Evolutionary conservation across 2,329 filamentous ascomycete species (phyloP), one percentile per base, ranked within the genome.

Genomic region (Microdochium bolleyi): DNA sequence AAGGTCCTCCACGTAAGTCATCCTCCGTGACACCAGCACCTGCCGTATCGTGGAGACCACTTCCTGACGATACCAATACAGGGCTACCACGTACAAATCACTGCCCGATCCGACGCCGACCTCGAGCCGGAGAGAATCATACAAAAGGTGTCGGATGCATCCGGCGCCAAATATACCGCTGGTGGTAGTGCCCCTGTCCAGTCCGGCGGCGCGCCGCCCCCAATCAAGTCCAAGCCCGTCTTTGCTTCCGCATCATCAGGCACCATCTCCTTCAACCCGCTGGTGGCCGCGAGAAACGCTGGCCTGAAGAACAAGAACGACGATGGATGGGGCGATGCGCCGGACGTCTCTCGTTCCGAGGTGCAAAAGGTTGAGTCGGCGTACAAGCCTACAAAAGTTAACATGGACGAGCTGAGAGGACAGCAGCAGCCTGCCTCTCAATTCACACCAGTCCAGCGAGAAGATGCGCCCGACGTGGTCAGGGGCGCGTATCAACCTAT

Each of bases 281-380:
- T 91, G 30, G 72, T 83, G 16, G 82, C 83, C 38, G 80, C 83
- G 46, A 80, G 88, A 56, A 79, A 83, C 72, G 80, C 71, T 68
- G 80, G 61, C 68, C 73, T 58, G 65, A 73, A 50, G 64, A 74
- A 61, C 73, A 81, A 59, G 74, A 75, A 96, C 64, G 82, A 83
- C 34, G 94, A 99, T 70, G 94, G 94, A 50, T 99, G 94, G 94
- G 94, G 94, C 53, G 94, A 99, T 77, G 94, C 94, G 3, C 94
- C 94, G n/a, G 89, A 83, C 16, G 83, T 96, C 48, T 91, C 89
- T 49, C 82, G 94, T 63, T 88, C 85, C 51, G 83, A 96, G 69
- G 75, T 99, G 30, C 88, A 97, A 69, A 97, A 94, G 73, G 94
- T 99, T 48, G 82, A 88, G 58, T 81, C 94, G 16, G 92, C 94